Conservation (phyloP, 169 alveolate species). For the Cryptosporidium baileyi region DNA sequence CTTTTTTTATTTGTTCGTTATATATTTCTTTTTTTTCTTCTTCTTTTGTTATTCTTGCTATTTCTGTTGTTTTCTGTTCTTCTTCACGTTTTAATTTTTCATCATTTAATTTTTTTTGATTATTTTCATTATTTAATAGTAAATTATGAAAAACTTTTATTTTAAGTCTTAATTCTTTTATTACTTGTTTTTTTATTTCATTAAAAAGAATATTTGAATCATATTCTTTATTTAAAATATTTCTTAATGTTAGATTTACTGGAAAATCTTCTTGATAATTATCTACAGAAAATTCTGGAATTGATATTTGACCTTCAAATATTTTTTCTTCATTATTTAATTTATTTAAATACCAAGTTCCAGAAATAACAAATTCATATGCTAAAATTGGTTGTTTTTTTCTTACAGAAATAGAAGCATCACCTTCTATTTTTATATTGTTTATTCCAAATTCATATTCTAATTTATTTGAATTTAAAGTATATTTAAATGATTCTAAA, state of each 20-base stretch:
- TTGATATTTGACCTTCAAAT: slow-evolving; percentile 14
- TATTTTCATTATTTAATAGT: slow-evolving; percentile 7
- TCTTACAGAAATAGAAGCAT: slow-evolving; percentile 61
- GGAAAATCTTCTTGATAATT: slow-evolving; percentile 44
- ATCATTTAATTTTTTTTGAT: slow-evolving; percentile 1
- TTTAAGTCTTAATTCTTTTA: slow-evolving; percentile 20
- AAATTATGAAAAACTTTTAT: slow-evolving; percentile 49
- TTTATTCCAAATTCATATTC: not conserved
- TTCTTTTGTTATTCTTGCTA: slow-evolving; percentile 27
- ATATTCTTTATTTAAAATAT: not conserved
- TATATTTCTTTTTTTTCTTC: slow-evolving; percentile 45
- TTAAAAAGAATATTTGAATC: not conserved
- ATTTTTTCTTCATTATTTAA: not conserved
- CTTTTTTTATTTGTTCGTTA: slow-evolving; percentile 18
- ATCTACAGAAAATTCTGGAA: slow-evolving; percentile 59
- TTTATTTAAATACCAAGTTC: slow-evolving; percentile 16
- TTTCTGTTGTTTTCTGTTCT: slow-evolving; percentile 32
- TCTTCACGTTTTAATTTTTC: slow-evolving; percentile 36
- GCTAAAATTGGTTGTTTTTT: slow-evolving; percentile 64
- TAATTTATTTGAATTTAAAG: not conserved
- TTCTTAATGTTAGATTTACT: not conserved
- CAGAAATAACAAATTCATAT: slow-evolving; percentile 46
- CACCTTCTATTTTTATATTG: not conserved
- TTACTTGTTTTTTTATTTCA: slow-evolving; percentile 8
- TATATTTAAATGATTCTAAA: slow-evolving; percentile 26